Evolutionary conservation across 2,329 filamentous ascomycete genomes (phyloP), one percentile per base, ranked within the genome.

Genomic region (Scedosporium aurantiacum): DNA sequence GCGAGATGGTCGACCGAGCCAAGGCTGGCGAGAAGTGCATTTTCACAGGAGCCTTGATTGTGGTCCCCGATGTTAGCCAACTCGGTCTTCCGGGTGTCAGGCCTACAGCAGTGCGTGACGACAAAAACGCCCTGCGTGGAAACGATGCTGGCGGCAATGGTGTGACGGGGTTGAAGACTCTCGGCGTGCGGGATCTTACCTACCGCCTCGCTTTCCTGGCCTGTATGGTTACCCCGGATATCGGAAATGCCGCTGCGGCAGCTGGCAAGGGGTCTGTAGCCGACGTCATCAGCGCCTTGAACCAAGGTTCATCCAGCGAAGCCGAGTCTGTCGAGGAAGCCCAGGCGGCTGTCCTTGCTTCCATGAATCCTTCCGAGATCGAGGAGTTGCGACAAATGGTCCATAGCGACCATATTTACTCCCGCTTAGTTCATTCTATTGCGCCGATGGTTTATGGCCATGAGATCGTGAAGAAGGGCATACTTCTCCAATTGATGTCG

Each of bases 21-120:
- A 97, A 97, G 78, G 94, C 94, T 57, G 94, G 94, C 65, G 94
- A 99, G 75, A 97, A 96, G 75, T 99, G 94, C 73, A 90, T 99
- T 69, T 99, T 99, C 73, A 97, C 93, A 0, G 94, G 94, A 65
- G 92, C 92, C 4, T 76, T 97, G 65, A 97, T 99, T 63, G 94
- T 99, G 18, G 91, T 99, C 40, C 94, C 94, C 0, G 94, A 99
- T 72, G 91, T 99, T 63, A 96, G 91, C 70, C 94, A 97, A 72
- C 84, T 99, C 62, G 88, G 92, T 45, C 84, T 97, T 32, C 94
- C 94, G 2, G 94, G 94, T 57, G 81, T 91, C 25, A 82, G 88
- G 61, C 88, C 91, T 16, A 91, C 91, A 63, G 90, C 92, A 21
- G 84, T 93, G 43, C 85, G 93, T 63, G 93, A 97, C 69, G 91